Percentiles rank a stretch among this genome's conserved stretches.
Evolutionary conservation across 805 yeast species (phyloP).

Genomic region (Priceomyces haplophilus): DNA sequence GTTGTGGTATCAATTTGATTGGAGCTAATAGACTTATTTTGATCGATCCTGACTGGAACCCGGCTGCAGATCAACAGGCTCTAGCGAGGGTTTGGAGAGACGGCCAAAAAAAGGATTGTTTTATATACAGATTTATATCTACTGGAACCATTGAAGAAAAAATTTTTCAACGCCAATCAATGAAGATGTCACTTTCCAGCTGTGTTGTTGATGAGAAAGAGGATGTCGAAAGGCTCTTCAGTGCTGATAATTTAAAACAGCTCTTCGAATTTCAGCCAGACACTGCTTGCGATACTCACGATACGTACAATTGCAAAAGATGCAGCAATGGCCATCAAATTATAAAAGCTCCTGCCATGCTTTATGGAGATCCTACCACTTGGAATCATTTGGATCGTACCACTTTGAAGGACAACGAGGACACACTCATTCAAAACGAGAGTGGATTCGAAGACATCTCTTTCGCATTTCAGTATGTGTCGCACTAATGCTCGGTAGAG

Average conservation of each 20-base stretch:
- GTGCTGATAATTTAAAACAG: constrained; percentile 73
- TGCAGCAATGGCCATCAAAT: constrained; percentile 57
- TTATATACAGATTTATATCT: constrained; percentile 86
- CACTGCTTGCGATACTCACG: constrained; percentile 87
- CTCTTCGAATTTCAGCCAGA: constrained; percentile 67
- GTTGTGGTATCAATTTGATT: constrained; percentile 95
- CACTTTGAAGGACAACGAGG: constrained; percentile 65
- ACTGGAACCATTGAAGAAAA: constrained; percentile 97
- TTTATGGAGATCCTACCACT: constrained; percentile 95
- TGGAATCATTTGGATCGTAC: constrained; percentile 87
- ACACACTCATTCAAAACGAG: constrained; percentile 74
- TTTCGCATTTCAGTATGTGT: constrained; percentile 89
- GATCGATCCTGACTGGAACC: constrained; percentile 95
- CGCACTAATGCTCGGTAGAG: constrained; percentile 48
- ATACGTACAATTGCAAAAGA: constrained; percentile 82
- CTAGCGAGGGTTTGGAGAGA: constrained; percentile 98
- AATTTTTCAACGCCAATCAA: constrained; percentile 91
- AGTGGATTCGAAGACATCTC: constrained; percentile 63
- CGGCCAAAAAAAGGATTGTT: constrained; percentile 96
- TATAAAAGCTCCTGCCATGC: constrained; percentile 74
- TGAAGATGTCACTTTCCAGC: constrained; percentile 88
- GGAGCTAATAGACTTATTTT: constrained; percentile 91
- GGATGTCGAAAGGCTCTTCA: constrained; percentile 89
- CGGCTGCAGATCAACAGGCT: constrained; percentile 98
- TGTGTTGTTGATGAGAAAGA: constrained; percentile 97